phyloP scores from a whole-genome alignment of 2,329 filamentous ascomycete genomes.

The Byssochlamys sp. region DNA sequence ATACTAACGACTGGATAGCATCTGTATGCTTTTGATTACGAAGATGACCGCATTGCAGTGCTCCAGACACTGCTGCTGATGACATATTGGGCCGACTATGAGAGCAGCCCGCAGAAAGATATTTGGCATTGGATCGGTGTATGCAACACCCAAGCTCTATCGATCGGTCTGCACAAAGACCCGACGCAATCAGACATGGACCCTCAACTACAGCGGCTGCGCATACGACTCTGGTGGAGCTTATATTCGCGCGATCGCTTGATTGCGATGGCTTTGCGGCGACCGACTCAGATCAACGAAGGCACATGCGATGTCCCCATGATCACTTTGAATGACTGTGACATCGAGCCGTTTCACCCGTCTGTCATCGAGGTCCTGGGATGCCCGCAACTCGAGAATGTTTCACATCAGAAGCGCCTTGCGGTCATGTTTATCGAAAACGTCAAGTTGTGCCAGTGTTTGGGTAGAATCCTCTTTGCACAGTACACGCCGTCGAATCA shows the following conservation, averaged over 20 bases:
- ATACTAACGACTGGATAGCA: conserved; percentile 42
- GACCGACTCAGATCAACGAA: conserved; percentile 78
- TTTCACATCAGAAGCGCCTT: conserved; percentile 62
- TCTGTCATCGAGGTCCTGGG: conserved; percentile 54
- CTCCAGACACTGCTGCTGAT: conserved; percentile 76
- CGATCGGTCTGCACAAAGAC: conserved; percentile 75
- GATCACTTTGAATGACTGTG: conserved; percentile 69
- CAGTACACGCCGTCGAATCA: conserved; percentile 80
- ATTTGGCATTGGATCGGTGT: conserved; percentile 94
- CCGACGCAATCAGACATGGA: conserved; percentile 62
- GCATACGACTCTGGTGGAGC: conserved; percentile 90
- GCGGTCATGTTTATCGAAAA: conserved; percentile 81
- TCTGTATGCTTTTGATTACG: conserved; percentile 84
- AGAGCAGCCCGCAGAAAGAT: conserved; percentile 75
- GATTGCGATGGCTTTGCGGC: conserved; percentile 77
- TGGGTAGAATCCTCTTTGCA: conserved; percentile 73
- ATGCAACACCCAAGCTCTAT: conserved; percentile 76
- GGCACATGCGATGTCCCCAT: conserved; percentile 88
- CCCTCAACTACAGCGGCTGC: conserved; percentile 57
- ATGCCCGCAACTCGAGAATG: conserved; percentile 60
- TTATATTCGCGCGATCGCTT: conserved; percentile 84
- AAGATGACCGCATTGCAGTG: conserved; percentile 71
- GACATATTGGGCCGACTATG: conserved; percentile 91
- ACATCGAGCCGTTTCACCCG: conserved; percentile 57
- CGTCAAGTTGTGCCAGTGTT: conserved; percentile 73